Evolutionary conservation across 78 protist genomes (phyloP).

Genomic region (Chrysochromulina parva): DNA sequence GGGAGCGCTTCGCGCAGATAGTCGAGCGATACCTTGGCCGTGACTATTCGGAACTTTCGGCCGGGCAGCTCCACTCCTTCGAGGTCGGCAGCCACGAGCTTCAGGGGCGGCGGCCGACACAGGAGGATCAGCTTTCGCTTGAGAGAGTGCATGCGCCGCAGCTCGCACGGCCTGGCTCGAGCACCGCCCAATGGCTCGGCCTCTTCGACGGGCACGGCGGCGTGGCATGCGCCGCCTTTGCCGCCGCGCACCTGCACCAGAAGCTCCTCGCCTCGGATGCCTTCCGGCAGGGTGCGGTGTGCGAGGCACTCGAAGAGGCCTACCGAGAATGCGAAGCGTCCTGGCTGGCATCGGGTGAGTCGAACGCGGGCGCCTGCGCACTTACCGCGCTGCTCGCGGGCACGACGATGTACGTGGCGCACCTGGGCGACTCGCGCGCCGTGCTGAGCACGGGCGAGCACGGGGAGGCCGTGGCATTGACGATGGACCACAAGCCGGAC

Average conservation of each 20-base stretch:
- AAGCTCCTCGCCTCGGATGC: not conserved
- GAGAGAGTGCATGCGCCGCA: not conserved
- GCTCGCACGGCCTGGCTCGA: not conserved
- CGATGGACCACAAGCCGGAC: not conserved
- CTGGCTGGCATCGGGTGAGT: not conserved
- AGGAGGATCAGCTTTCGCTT: not conserved
- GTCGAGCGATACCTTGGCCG: not conserved
- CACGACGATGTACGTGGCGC: not conserved
- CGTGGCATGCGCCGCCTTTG: not conserved
- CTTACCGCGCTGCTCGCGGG: not conserved
- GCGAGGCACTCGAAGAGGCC: not conserved
- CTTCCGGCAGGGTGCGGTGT: not conserved
- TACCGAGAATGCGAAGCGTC: no score
- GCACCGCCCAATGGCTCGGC: not conserved
- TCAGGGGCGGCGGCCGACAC: slow-evolving; percentile 1
- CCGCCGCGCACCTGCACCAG: not conserved
- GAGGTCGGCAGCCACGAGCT: not conserved
- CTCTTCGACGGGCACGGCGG: slow-evolving; percentile 18
- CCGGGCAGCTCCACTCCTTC: not conserved
- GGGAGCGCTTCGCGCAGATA: not conserved
- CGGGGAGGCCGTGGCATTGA: not conserved
- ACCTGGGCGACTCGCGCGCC: slow-evolving; percentile 4
- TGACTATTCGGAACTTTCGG: not conserved
- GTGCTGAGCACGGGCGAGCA: not conserved
- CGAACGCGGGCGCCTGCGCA: not conserved